Evolutionary conservation across 352 stramenopile species (phyloP).

Genomic region (Phytopythium cucurbitacearum): DNA sequence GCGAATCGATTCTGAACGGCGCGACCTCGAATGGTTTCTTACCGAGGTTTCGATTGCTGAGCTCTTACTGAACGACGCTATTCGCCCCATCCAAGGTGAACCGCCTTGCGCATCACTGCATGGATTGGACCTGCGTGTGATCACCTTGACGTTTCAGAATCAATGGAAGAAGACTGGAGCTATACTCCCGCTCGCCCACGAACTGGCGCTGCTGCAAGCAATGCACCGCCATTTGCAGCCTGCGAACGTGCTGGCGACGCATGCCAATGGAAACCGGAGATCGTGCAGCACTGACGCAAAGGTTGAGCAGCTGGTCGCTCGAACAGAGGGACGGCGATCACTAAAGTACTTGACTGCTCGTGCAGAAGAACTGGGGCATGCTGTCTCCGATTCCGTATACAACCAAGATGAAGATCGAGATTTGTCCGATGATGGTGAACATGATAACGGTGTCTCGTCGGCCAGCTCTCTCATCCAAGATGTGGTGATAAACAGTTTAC

Average conservation of each 20-base stretch:
- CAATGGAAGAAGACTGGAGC: slow-evolving; percentile 30
- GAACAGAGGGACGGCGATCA: slow-evolving; percentile 38
- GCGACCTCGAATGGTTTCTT: slow-evolving; percentile 27
- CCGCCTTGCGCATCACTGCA: slow-evolving; percentile 36
- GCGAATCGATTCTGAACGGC: slow-evolving; percentile 2
- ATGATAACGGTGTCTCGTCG: slow-evolving; percentile 5
- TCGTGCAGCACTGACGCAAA: neutral
- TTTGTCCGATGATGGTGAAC: neutral
- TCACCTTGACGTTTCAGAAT: slow-evolving; percentile 47
- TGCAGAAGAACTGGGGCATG: slow-evolving; percentile 16
- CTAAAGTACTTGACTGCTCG: slow-evolving; percentile 47
- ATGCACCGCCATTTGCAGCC: slow-evolving; percentile 35
- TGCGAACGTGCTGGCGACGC: slow-evolving; percentile 4
- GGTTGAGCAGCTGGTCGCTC: slow-evolving; percentile 17
- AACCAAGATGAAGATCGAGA: slow-evolving; percentile 5
- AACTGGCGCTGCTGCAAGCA: slow-evolving; percentile 45
- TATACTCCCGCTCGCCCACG: slow-evolving; percentile 29
- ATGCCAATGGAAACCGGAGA: neutral
- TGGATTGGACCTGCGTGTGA: slow-evolving; percentile 40
- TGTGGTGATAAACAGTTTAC: slow-evolving; percentile 21
- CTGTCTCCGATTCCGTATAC: slow-evolving; percentile 25
- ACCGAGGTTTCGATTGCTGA: slow-evolving; percentile 27
- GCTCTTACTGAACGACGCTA: slow-evolving; percentile 25
- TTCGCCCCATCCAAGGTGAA: slow-evolving; percentile 24
- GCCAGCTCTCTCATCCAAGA: slow-evolving; percentile 13